phyloP scores from a whole-genome alignment of 345 rosid species.

The Pugionium dolabratum region DNA sequence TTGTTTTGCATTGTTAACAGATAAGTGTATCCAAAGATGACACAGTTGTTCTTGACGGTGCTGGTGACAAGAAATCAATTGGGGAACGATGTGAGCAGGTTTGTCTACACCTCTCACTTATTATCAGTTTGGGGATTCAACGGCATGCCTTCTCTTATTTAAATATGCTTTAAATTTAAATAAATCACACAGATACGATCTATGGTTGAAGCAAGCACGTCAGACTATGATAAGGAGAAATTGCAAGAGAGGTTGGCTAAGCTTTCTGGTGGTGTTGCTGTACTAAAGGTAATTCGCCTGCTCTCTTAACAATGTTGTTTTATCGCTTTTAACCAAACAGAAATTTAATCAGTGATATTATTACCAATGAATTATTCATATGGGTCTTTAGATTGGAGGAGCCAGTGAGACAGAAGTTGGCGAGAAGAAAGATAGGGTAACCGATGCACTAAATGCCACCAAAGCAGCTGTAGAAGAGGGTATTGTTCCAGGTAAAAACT shows the following conservation, averaged over 20 bases:
- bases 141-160: too few relatives aligned
- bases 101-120: slow-evolving; percentile 27
- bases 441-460: slow-evolving; percentile 96
- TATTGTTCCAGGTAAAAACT: slow-evolving; percentile 72
- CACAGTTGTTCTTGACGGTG: slow-evolving; percentile 87
- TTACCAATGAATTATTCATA: background rate
- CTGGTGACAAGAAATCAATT: slow-evolving; percentile 84
- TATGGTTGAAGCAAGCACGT: slow-evolving; percentile 69
- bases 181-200: slow-evolving; percentile 61
- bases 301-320: slow-evolving; percentile 12
- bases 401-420: slow-evolving; percentile 95
- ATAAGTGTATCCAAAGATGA: slow-evolving; percentile 87
- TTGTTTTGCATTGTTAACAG: slow-evolving; percentile 38
- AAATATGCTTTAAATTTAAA: background rate
- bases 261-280: slow-evolving; percentile 98
- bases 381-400: slow-evolving; percentile 61
- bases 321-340: background rate
- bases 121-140: background rate
- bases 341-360: background rate
- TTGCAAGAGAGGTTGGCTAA: slow-evolving; percentile 92
- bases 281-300: slow-evolving; percentile 70
- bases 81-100: slow-evolving; percentile 94
- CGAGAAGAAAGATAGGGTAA: slow-evolving; percentile 97
- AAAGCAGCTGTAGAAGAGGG: slow-evolving; percentile 99
- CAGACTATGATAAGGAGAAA: slow-evolving; percentile 94